phyloP scores from a whole-genome alignment of 2,329 filamentous ascomycete genomes.

The Pyrenophora tritici-repentis region DNA sequence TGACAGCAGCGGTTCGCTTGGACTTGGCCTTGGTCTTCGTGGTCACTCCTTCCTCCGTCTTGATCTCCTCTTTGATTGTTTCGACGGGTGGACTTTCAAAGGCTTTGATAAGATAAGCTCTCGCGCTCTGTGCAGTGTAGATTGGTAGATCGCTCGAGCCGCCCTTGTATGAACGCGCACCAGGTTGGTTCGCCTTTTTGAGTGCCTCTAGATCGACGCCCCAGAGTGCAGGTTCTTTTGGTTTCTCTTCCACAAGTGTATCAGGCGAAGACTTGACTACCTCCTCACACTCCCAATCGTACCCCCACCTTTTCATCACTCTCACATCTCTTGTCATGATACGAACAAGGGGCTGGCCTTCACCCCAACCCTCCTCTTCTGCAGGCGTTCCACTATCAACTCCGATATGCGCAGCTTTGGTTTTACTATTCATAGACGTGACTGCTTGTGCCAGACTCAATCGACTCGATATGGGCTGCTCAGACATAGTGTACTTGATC shows the following conservation, averaged over 20 bases:
- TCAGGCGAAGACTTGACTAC: constrained; percentile 16
- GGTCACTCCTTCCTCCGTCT: constrained; percentile 20
- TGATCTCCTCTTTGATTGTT: constrained; percentile 25
- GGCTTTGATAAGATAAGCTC: constrained; percentile 61
- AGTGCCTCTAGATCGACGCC: constrained; percentile 63
- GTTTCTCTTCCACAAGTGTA: constrained; percentile 16
- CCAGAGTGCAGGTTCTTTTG: constrained; percentile 59
- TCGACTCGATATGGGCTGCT: constrained; percentile 82
- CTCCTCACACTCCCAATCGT: constrained; percentile 48
- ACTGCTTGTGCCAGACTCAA: constrained; percentile 83
- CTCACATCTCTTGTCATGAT: constrained; percentile 75
- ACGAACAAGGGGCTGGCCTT: constrained; percentile 73
- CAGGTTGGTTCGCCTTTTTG: constrained; percentile 51
- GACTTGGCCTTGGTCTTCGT: constrained; percentile 23
- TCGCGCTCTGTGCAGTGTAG: constrained; percentile 72
- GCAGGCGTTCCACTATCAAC: constrained; percentile 68
- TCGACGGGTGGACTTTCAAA: constrained; percentile 56
- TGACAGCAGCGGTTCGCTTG: constrained; percentile 56
- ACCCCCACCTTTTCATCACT: constrained; percentile 78
- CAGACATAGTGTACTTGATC: constrained; percentile 79
- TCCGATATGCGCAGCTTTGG: constrained; percentile 76
- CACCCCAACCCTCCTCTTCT: constrained; percentile 73
- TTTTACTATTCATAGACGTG: constrained; percentile 78
- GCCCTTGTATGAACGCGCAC: constrained; percentile 17
- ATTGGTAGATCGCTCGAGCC: constrained; percentile 65